Evolutionary conservation across 257 asterid species (phyloP).

Genomic region (Craterostigma plantagineum): DNA sequence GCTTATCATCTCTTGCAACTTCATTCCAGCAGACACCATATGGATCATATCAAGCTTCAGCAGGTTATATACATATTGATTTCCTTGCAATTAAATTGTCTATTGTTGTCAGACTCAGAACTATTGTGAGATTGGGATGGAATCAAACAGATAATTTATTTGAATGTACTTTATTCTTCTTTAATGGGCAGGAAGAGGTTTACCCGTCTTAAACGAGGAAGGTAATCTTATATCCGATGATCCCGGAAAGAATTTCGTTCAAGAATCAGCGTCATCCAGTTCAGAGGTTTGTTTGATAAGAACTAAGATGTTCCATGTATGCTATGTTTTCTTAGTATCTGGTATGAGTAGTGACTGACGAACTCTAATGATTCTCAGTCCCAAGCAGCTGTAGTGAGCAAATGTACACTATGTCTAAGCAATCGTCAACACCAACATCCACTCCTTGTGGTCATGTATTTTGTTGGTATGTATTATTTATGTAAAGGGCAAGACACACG

Average conservation of each 20-base stretch:
- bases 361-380: slow-evolving; percentile 22
- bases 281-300: no score
- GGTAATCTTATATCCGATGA: slow-evolving; percentile 59
- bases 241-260: slow-evolving; percentile 35
- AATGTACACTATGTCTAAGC: slow-evolving; percentile 94
- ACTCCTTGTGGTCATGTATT: slow-evolving; percentile 96
- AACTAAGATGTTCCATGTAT: not conserved
- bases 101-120: no score
- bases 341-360: not conserved
- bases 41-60: slow-evolving; percentile 52
- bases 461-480: slow-evolving; percentile 69
- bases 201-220: slow-evolving; percentile 75
- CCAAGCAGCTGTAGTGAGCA: slow-evolving; percentile 45
- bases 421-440: slow-evolving; percentile 81
- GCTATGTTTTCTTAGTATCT: not conserved
- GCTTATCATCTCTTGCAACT: slow-evolving; percentile 60
- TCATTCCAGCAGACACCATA: slow-evolving; percentile 56
- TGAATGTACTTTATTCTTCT: slow-evolving; percentile 1
- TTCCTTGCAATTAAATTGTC: no score
- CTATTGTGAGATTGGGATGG: no score
- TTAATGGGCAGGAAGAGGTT: slow-evolving; percentile 47
- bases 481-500: not conserved
- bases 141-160: no score
- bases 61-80: slow-evolving; percentile 30
- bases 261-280: slow-evolving; percentile 29